Conservation (phyloP, 805 yeast species). For the Myxozyma lipomycoides region DNA sequence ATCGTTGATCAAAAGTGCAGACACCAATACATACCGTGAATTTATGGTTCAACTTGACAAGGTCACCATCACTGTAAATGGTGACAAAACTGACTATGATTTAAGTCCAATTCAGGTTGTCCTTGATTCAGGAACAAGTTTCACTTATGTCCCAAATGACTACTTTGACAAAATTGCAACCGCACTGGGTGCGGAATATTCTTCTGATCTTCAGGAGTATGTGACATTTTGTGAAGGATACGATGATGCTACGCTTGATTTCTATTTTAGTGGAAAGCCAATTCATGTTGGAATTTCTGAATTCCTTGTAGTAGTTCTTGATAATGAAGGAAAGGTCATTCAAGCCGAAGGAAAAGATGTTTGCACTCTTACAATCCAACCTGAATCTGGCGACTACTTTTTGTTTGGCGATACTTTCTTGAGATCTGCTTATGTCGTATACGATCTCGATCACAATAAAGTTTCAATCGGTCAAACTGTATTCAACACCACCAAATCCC, state of each 20-base stretch:
- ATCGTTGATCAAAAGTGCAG: conserved; percentile 31
- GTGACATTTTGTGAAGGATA: conserved; percentile 40
- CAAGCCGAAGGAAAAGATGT: conserved; percentile 26
- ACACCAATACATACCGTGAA: background rate
- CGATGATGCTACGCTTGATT: conserved; percentile 35
- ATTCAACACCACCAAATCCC: conserved; percentile 14
- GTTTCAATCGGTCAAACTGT: conserved; percentile 54
- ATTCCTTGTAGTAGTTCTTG: conserved; percentile 28
- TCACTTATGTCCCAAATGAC: conserved; percentile 46
- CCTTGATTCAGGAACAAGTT: conserved; percentile 54
- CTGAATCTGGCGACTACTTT: conserved; percentile 13
- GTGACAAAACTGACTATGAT: background rate
- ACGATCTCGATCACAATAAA: conserved; percentile 55
- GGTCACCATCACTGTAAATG: conserved; percentile 4
- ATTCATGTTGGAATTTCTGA: conserved; percentile 45
- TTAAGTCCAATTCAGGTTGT: conserved; percentile 37
- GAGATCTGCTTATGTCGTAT: conserved; percentile 59
- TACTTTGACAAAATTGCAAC: conserved; percentile 34
- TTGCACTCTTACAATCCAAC: conserved; percentile 31
- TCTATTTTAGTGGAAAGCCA: conserved; percentile 47
- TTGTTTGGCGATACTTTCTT: conserved; percentile 56
- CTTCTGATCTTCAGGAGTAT: conserved; percentile 40
- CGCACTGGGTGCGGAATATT: conserved; percentile 41
- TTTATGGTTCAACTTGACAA: conserved; percentile 15
- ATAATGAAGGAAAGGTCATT: conserved; percentile 12